phyloP scores from a whole-genome alignment of 2,329 filamentous ascomycete species.

The Rhinocladiella similis region DNA sequence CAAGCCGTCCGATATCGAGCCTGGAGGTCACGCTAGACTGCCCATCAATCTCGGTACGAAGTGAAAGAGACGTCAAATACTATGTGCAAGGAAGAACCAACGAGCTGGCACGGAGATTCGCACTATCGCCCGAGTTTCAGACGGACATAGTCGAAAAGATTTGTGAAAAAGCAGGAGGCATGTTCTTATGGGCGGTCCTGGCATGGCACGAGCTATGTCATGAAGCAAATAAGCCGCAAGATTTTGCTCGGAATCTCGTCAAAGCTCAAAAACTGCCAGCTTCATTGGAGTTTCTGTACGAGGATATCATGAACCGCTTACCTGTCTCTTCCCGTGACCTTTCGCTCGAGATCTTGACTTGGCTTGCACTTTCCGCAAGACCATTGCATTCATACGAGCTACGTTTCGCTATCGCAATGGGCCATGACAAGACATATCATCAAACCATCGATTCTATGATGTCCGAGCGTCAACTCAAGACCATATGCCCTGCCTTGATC shows the following conservation, averaged over 20 bases:
- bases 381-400: slow-evolving; percentile 3
- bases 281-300: slow-evolving; percentile 3
- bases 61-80: slow-evolving; percentile 5
- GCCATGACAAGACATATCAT: neutral
- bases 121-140: neutral
- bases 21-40: neutral
- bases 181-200: slow-evolving; percentile 7
- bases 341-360: neutral
- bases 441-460: neutral
- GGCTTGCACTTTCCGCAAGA: neutral
- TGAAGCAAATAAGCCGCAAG: neutral
- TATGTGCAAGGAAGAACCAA: neutral
- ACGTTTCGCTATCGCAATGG: neutral
- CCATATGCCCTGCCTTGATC: slow-evolving; percentile 1
- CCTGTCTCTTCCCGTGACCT: neutral
- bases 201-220: slow-evolving; percentile 6
- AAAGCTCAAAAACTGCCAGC: neutral
- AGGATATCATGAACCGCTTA: slow-evolving; percentile 6
- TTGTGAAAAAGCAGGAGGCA: neutral
- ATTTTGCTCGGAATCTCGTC: neutral
- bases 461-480: neutral
- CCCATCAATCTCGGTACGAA: slow-evolving; percentile 4
- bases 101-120: neutral
- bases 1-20: slow-evolving; percentile 3
- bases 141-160: neutral